A percentile compares a stretch with the other conserved stretches of the same genome.
Conservation (phyloP, 345 rosid genomes). For the Euclidium syriacum region DNA sequence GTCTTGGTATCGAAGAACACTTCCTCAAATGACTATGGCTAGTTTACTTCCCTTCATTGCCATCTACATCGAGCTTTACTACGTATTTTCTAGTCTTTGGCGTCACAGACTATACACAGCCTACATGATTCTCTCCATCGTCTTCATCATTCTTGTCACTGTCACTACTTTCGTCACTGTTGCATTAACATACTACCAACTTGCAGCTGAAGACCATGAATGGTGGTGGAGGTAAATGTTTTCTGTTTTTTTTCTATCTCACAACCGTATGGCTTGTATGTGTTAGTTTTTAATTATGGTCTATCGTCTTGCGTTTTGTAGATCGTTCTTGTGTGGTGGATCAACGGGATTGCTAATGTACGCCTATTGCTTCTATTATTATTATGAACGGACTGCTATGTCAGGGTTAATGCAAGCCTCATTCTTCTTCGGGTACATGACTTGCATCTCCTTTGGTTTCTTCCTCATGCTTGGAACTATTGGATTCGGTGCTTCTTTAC, state of each 20-base stretch:
- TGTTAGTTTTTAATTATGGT: no score
- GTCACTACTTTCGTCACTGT: constrained; percentile 58
- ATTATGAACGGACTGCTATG: constrained; percentile 39
- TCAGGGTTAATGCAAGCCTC: constrained; percentile 52
- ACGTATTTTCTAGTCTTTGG: constrained; percentile 60
- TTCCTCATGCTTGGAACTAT: constrained; percentile 44
- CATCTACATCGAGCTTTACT: constrained; percentile 58
- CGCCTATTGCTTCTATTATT: constrained; percentile 44
- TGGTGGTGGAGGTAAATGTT: constrained; percentile 65
- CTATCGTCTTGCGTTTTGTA: constrained; percentile 8
- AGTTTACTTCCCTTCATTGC: constrained; percentile 63
- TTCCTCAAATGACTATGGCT: constrained; percentile 67
- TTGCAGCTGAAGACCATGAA: constrained; percentile 56
- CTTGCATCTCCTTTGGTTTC: constrained; percentile 45
- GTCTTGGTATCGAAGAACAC: constrained; percentile 46
- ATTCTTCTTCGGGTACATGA: constrained; percentile 51
- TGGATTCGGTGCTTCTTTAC: constrained; percentile 40
- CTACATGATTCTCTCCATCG: constrained; percentile 53
- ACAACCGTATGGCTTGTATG: no score
- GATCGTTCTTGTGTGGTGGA: constrained; percentile 49
- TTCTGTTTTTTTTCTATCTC: no score
- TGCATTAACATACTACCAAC: constrained; percentile 55
- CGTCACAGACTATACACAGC: constrained; percentile 61
- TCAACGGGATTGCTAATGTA: constrained; percentile 43
- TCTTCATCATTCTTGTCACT: constrained; percentile 55